Percentiles rank a stretch among this genome's conserved stretches.
These are phyloP conservation scores for Lasiodiplodia gonubiensis DNA, from an alignment of 2,329 filamentous ascomycete genomes.

Conservation along the genomic window DNA sequence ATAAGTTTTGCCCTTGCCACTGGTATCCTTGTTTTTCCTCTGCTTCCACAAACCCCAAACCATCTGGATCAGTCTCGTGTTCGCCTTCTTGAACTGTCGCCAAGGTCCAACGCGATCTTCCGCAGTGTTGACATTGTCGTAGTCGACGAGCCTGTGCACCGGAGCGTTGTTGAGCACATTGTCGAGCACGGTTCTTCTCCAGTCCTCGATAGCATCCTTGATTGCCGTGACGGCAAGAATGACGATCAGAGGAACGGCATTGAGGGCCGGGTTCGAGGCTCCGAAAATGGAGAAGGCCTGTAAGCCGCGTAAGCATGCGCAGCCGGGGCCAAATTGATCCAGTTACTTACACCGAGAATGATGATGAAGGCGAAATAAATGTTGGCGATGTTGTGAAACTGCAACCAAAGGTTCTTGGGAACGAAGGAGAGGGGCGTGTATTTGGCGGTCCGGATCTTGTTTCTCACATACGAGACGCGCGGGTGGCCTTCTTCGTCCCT, in stretches of 20 bases:
- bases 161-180: constrained; percentile 95
- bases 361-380: constrained; percentile 97
- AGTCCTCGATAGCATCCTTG: constrained; percentile 97
- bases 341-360: constrained; percentile 81
- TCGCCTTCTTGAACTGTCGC: constrained; percentile 91
- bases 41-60: constrained; percentile 57
- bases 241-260: constrained; percentile 88
- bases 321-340: constrained; percentile 9
- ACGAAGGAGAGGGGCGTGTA: constrained; percentile 95
- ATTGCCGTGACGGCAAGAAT: constrained; percentile 87
- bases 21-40: constrained; percentile 47
- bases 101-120: constrained; percentile 85
- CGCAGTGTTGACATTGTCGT: constrained; percentile 90
- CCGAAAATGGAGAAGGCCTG: constrained; percentile 98
- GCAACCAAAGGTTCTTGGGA: constrained; percentile 95
- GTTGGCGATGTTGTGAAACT: constrained; percentile 98
- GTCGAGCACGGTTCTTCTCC: constrained; percentile 86
- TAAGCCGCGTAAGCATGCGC: constrained; percentile 30
- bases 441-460: constrained; percentile 98
- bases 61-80: constrained; percentile 65
- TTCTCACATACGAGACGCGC: constrained; percentile 73
- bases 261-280: constrained; percentile 85
- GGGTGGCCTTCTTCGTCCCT: constrained; percentile 83
- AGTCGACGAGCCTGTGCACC: constrained; percentile 85
- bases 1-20: constrained; percentile 54